Evolutionary conservation across 73 alveolate genomes (phyloP).

Genomic region (Effrenium voratum): DNA sequence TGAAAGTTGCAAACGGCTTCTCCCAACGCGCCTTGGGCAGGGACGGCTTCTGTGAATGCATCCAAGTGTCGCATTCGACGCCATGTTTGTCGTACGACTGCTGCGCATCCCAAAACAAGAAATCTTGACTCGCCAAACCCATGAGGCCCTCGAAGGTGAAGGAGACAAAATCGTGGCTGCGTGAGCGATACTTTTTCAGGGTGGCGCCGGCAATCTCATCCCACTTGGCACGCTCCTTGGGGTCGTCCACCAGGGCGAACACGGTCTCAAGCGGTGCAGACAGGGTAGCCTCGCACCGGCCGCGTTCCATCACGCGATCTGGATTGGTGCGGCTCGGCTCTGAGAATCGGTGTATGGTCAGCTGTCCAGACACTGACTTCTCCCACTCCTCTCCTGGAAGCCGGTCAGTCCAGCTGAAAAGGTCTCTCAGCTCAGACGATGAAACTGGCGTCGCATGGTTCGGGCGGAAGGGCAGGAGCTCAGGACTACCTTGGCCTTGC

Average conservation of each 20-base stretch:
- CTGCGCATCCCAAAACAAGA: slow-evolving; percentile 75
- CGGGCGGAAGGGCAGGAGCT: slow-evolving; percentile 1
- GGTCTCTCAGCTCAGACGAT: slow-evolving; percentile 43
- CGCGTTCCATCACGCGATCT: slow-evolving; percentile 6
- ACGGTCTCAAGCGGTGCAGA: slow-evolving; percentile 66
- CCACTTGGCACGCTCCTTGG: slow-evolving; percentile 54
- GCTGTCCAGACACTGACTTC: not conserved
- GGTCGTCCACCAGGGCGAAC: slow-evolving; percentile 65
- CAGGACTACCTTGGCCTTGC: too few relatives aligned
- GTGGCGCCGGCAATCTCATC: slow-evolving; percentile 44
- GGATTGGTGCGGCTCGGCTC: not conserved
- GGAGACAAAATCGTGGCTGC: slow-evolving; percentile 37
- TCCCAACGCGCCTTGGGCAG: not conserved
- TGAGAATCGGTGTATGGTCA: slow-evolving; percentile 3
- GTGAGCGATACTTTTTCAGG: slow-evolving; percentile 10
- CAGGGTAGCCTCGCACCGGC: slow-evolving; percentile 33
- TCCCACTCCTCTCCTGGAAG: slow-evolving; percentile 28
- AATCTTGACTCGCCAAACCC: slow-evolving; percentile 74
- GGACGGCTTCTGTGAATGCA: not conserved
- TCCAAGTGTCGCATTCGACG: slow-evolving; percentile 32
- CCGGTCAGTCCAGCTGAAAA: slow-evolving; percentile 33
- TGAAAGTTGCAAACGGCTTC: not conserved
- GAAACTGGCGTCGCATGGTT: not conserved
- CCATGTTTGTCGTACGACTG: slow-evolving; percentile 25
- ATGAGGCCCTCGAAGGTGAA: slow-evolving; percentile 64